phyloP scores from a whole-genome alignment of 345 rosid species.

The Eucalyptus marginata region DNA sequence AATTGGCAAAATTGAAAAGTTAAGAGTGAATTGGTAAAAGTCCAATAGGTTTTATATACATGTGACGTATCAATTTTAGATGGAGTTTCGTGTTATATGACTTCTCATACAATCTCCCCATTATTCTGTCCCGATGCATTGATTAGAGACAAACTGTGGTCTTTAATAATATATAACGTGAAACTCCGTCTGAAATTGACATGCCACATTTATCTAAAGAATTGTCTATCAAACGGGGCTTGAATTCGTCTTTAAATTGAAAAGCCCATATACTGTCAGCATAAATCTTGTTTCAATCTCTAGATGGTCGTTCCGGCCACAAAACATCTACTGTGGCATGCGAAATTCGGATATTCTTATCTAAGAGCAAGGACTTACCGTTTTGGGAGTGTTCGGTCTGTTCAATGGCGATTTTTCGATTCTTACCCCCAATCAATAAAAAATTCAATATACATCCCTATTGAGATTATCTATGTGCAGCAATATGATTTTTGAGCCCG shows the following conservation, averaged over 20 bases:
- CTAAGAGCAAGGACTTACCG: neutral
- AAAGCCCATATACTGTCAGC: neutral
- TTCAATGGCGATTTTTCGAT: neutral
- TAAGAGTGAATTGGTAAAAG: too few species aligned
- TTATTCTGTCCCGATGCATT: neutral
- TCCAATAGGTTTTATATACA: too few species aligned
- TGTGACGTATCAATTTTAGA: too few species aligned
- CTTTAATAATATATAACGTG: neutral
- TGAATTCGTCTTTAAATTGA: neutral
- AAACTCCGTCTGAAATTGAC: neutral
- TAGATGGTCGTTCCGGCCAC: neutral
- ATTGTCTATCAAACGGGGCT: neutral
- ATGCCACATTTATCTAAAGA: neutral
- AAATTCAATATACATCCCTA: neutral
- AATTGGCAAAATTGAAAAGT: too few species aligned
- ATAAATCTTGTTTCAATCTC: neutral
- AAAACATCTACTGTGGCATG: neutral
- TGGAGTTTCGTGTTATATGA: too few species aligned
- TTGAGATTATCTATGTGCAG: neutral
- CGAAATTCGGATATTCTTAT: neutral
- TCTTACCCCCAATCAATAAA: neutral
- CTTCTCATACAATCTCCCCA: too few species aligned
- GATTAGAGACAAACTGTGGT: neutral
- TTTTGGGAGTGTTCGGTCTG: neutral
- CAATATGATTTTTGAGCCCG: neutral